phyloP scores from a whole-genome alignment of 179 eudicot genomes.

The Gypsophila paniculata region DNA sequence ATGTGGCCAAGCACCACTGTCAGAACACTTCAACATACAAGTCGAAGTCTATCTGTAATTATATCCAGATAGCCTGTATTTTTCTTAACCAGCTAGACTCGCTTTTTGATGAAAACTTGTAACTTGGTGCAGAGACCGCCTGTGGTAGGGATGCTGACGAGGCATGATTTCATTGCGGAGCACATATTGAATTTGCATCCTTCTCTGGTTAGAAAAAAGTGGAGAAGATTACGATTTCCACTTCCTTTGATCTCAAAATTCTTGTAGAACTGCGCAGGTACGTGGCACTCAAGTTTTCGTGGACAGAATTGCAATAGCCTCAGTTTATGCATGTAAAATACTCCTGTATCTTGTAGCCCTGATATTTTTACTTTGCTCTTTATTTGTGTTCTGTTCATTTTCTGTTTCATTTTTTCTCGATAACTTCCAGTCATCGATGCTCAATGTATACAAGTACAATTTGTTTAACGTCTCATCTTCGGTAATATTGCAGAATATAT shows the following conservation, averaged over 20 bases:
- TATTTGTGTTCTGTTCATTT: background rate
- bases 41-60: background rate
- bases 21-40: background rate
- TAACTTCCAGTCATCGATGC: background rate
- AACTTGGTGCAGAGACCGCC: conserved; percentile 57
- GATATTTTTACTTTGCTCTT: too few relatives aligned
- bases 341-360: background rate
- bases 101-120: conserved; percentile 3
- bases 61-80: background rate
- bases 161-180: conserved; percentile 93
- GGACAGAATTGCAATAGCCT: background rate
- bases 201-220: conserved; percentile 37
- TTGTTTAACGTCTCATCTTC: background rate
- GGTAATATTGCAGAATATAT: background rate
- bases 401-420: background rate
- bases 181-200: conserved; percentile 72
- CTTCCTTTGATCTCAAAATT: conserved; percentile 41
- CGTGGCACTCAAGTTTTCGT: background rate
- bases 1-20: background rate
- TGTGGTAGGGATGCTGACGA: conserved; percentile 84
- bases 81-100: background rate
- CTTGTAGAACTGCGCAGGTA: conserved; percentile 11
- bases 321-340: background rate
- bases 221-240: conserved; percentile 57
- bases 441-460: conserved; percentile 6